phyloP scores from a whole-genome alignment of 1,284 basidiomycete genomes.

The Trichosporon sp. region DNA sequence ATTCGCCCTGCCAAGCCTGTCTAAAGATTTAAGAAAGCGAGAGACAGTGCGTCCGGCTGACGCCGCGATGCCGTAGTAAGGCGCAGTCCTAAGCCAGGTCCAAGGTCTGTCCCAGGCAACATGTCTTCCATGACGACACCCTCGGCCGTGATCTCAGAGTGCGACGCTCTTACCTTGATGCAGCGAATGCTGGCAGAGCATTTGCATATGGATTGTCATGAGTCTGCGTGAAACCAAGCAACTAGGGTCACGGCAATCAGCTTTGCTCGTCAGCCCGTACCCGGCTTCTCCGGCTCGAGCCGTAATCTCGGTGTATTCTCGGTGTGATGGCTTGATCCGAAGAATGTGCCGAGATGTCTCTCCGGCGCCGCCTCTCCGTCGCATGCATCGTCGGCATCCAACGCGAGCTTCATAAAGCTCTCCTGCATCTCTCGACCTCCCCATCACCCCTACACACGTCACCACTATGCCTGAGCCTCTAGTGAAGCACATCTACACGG shows the following conservation, averaged over 20 bases:
- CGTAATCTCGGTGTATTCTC: background rate
- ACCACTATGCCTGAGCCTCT: constrained; percentile 23
- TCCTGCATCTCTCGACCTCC: background rate
- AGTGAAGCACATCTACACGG: constrained; percentile 35
- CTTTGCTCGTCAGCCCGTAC: background rate
- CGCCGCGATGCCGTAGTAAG: too few species aligned
- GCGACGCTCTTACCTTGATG: too few species aligned
- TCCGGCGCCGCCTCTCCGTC: background rate
- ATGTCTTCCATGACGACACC: too few species aligned
- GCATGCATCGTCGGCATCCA: too few species aligned
- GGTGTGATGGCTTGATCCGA: background rate
- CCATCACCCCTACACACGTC: background rate
- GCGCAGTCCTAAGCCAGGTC: too few species aligned
- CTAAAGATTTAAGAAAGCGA: too few species aligned
- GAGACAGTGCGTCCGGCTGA: too few species aligned
- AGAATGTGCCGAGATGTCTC: background rate
- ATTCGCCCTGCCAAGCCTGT: too few species aligned
- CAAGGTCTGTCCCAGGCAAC: too few species aligned
- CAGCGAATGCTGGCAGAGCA: too few species aligned
- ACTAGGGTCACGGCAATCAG: background rate
- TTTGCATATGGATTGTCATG: too few species aligned
- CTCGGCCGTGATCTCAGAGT: too few species aligned
- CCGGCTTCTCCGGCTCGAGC: background rate
- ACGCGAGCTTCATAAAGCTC: background rate
- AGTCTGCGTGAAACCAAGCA: background rate